Percentiles rank a stretch among this genome's conserved stretches.
Evolutionary conservation across 768 basidiomycete genomes (phyloP).

Genomic region (Trametes gibbosa): DNA sequence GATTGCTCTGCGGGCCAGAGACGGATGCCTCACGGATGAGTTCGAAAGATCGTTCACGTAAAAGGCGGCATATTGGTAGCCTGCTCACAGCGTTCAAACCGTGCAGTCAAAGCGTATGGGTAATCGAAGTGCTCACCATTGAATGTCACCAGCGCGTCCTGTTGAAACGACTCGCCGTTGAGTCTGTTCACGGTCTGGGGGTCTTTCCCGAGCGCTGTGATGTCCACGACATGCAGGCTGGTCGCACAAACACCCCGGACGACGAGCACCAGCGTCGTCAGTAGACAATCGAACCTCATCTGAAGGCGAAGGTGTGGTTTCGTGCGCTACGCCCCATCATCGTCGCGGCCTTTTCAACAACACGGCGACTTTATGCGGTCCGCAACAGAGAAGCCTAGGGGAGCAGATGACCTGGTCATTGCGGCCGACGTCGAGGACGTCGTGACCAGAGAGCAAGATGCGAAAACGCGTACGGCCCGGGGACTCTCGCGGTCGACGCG

Average conservation of each 20-base stretch:
- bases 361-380: not conserved
- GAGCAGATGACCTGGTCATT: conserved; percentile 13
- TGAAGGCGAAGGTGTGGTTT: not conserved
- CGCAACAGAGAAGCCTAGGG: not conserved
- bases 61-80: conserved; percentile 36
- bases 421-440: not conserved
- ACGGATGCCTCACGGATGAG: conserved; percentile 30
- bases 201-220: conserved; percentile 30
- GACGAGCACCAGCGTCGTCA: not conserved
- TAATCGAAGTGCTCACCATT: conserved; percentile 23
- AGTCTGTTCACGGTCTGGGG: conserved; percentile 35
- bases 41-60: conserved; percentile 29
- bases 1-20: conserved; percentile 28
- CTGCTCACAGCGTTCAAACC: conserved; percentile 2
- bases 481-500: not conserved
- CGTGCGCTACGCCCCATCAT: not conserved
- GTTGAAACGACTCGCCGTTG: conserved; percentile 38
- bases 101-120: not conserved
- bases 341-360: not conserved
- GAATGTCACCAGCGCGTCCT: conserved; percentile 34
- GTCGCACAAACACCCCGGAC: not conserved
- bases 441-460: conserved; percentile 10
- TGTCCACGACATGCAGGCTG: conserved; percentile 16
- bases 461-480: not conserved
- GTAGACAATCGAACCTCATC: not conserved